Base-by-base conservation (phyloP, 345 rosid genomes). In the Kernera saxatilis region DNA sequence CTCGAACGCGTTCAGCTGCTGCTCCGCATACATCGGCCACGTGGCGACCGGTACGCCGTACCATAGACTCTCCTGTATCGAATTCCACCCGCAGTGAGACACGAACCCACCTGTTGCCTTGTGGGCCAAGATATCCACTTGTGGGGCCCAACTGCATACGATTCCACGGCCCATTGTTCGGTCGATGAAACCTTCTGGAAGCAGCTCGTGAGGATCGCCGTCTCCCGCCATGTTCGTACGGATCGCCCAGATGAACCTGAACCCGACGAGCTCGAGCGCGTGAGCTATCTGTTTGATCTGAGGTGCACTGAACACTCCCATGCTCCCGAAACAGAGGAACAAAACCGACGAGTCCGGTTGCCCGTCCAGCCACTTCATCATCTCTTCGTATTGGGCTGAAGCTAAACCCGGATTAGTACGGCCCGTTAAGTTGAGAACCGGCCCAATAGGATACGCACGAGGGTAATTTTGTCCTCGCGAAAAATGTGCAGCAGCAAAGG, bases 61-160 rank as follows among this genome's bases (percentile, higher is more conserved):
- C 90, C 88, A 82, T 22, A 86, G 1, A 50, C 84, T 77, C 66
- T 86, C 87, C 22, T 78, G 58, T 0, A 33, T 71, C 0, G 88
- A 86, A 50, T 86, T 84, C 91, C 88, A 86, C 7, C 88, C 88
- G 13, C 91, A 84, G 23, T 86, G 88, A 5, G 88, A 81, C 6
- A 88, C 85, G 8, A 88, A 88, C 7, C 89, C 92, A 8, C 87
- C 86, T 5, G 63, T 71, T 21, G 77, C 80, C 17, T 64, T 50
- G 26, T 83, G 84, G 6, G 72, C 80, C 64, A 83, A 59, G 4
- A 83, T 46, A 5, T 71, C 77, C 13, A 73, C 76, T 32, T 83
- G 86, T 19, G 86, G 92, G 5, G 89, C 90, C 92, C 90, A 85
- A 32, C 82, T 85, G 1, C 83, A 80, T 0, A 83, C 67, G 41